Conservation (phyloP, 129 eudicot species). For the Gnaphalium uliginosum region DNA sequence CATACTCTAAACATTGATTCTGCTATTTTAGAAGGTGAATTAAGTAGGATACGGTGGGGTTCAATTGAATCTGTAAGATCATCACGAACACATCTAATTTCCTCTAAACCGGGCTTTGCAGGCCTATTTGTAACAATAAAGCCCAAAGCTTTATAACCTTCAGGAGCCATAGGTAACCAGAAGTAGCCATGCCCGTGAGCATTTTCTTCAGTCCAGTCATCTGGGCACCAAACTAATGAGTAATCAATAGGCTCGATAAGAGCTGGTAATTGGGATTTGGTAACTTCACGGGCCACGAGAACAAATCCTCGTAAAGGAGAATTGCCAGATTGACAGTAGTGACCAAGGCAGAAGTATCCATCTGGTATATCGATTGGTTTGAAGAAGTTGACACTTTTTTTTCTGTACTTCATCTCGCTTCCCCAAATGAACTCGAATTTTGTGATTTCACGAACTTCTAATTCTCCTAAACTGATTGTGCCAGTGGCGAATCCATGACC, state of each 20-base stretch:
- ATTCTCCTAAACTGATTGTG: slow-evolving; percentile 71
- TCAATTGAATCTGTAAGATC: slow-evolving; percentile 81
- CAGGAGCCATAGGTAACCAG: slow-evolving; percentile 88
- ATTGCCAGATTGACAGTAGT: slow-evolving; percentile 65
- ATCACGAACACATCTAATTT: slow-evolving; percentile 77
- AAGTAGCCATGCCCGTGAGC: slow-evolving; percentile 63
- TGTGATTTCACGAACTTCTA: slow-evolving; percentile 74
- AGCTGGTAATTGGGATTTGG: slow-evolving; percentile 46
- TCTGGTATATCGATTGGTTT: slow-evolving; percentile 71
- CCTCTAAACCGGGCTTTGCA: slow-evolving; percentile 56
- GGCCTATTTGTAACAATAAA: slow-evolving; percentile 76
- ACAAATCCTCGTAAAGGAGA: slow-evolving; percentile 66
- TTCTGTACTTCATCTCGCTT: slow-evolving; percentile 44
- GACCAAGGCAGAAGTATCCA: slow-evolving; percentile 73
- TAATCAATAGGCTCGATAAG: slow-evolving; percentile 71
- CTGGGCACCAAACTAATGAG: slow-evolving; percentile 71
- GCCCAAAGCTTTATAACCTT: slow-evolving; percentile 86
- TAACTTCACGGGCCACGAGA: slow-evolving; percentile 68
- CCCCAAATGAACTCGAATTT: slow-evolving; percentile 80
- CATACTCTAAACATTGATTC: slow-evolving; percentile 53
- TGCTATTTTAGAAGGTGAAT: slow-evolving; percentile 33
- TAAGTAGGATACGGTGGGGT: slow-evolving; percentile 34
- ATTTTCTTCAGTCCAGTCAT: slow-evolving; percentile 55
- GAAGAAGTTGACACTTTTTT: slow-evolving; percentile 60
- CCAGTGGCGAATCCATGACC: slow-evolving; percentile 75